Percentiles rank a stretch among this genome's conserved stretches.
Evolutionary conservation across 2,329 filamentous ascomycete species (phyloP).

Genomic region (Pestalotiopsis sp.): DNA sequence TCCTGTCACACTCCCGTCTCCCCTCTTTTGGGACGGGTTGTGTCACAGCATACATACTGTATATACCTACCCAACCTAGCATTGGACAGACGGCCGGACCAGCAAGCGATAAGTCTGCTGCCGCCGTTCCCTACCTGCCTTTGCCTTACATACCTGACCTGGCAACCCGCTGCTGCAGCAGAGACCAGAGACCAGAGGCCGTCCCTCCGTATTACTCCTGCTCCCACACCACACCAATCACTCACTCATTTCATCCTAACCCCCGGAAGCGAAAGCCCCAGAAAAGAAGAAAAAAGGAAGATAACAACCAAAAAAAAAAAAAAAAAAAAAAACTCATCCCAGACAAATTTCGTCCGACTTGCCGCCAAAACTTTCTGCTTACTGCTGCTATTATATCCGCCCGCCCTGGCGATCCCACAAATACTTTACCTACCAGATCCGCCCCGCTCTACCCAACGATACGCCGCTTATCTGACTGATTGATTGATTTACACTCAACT

Average conservation of each 20-base stretch:
- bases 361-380: neutral
- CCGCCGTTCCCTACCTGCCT: conserved; percentile 1
- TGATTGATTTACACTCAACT: neutral
- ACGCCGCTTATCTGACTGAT: neutral
- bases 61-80: neutral
- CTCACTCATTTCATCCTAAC: neutral
- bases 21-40: conserved; percentile 3
- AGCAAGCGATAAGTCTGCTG: neutral
- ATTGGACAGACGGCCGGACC: conserved; percentile 6
- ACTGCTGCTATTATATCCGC: neutral
- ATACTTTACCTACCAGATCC: neutral
- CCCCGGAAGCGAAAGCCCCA: neutral
- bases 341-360: neutral
- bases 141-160: neutral
- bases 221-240: neutral
- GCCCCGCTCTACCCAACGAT: neutral
- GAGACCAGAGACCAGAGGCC: neutral
- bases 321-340: neutral
- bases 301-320: too few relatives aligned
- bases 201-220: neutral
- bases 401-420: neutral
- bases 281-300: neutral
- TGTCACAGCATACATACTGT: conserved; percentile 3
- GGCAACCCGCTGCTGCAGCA: conserved; percentile 6
- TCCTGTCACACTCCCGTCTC: conserved; percentile 2